phyloP scores from a whole-genome alignment of 2,329 filamentous ascomycete species.

The Alternaria postmessia region DNA sequence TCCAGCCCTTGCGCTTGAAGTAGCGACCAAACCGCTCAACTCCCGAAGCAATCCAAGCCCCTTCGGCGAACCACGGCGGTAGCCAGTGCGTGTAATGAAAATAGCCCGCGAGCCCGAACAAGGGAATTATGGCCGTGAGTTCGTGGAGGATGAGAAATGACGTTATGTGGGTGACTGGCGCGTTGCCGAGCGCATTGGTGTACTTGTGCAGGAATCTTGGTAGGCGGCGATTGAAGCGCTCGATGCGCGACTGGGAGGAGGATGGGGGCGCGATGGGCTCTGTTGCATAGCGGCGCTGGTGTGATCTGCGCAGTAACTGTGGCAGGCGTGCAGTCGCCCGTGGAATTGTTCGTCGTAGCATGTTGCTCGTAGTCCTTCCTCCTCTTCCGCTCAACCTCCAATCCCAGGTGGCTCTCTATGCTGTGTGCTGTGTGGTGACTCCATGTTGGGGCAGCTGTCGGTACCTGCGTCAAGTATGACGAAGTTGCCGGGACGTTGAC shows the following conservation, averaged over 20 bases:
- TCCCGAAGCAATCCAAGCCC: constrained; percentile 66
- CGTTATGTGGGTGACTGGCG: constrained; percentile 81
- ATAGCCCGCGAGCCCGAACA: constrained; percentile 58
- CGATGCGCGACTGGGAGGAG: constrained; percentile 42
- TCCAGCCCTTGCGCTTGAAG: constrained; percentile 82
- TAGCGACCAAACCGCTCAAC: constrained; percentile 79
- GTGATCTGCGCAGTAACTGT: constrained; percentile 12
- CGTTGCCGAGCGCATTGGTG: constrained; percentile 73
- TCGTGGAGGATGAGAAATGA: constrained; percentile 93
- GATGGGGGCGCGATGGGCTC: constrained; percentile 21
- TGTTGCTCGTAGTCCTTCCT: constrained; percentile 2
- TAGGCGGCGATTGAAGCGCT: constrained; percentile 51
- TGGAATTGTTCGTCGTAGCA: constrained; percentile 21
- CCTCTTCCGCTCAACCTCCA: constrained; percentile 14
- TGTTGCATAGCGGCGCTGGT: constrained; percentile 29
- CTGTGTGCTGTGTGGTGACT: background rate
- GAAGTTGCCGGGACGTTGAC: constrained; percentile 14
- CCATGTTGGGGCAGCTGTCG: constrained; percentile 3
- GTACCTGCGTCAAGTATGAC: constrained; percentile 6
- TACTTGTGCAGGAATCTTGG: constrained; percentile 74
- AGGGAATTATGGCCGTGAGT: constrained; percentile 75
- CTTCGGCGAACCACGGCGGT: constrained; percentile 65
- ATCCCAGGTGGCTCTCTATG: background rate
- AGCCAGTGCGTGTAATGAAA: constrained; percentile 75
- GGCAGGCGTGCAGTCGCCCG: constrained; percentile 3